A percentile compares a stretch with the other conserved stretches of the same genome.
phyloP scores from a whole-genome alignment of 352 stramenopile species.

The Globisporangium iwayamae region DNA sequence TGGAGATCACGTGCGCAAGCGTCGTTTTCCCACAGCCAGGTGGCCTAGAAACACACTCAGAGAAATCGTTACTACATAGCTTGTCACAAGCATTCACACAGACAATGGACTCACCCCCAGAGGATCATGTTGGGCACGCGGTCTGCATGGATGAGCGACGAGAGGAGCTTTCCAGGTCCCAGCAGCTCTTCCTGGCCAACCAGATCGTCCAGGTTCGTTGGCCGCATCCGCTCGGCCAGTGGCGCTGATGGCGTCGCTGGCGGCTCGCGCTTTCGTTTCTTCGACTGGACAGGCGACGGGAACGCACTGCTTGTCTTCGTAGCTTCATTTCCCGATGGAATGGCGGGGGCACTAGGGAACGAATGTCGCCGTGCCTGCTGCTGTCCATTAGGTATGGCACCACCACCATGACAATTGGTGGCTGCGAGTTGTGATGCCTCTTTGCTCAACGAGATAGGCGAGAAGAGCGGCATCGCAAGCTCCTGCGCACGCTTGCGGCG shows the following conservation, averaged over 20 bases:
- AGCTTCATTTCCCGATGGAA: not conserved
- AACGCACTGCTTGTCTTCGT: not conserved
- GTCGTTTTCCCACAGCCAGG: constrained; percentile 88
- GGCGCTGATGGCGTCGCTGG: constrained; percentile 31
- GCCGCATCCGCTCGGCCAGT: constrained; percentile 76
- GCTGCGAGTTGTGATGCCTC: not conserved
- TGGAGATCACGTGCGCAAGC: constrained; percentile 72
- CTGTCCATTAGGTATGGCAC: not conserved
- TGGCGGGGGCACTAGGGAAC: not conserved
- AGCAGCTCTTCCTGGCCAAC: constrained; percentile 71
- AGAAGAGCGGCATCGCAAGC: constrained; percentile 15
- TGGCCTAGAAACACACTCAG: constrained; percentile 29
- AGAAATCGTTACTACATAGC: not conserved
- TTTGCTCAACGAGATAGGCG: not conserved
- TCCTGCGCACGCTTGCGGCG: constrained; percentile 14
- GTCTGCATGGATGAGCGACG: constrained; percentile 58
- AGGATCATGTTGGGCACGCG: constrained; percentile 85
- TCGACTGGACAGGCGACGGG: constrained; percentile 20
- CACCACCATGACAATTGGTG: not conserved
- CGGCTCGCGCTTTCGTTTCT: constrained; percentile 50
- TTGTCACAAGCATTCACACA: not conserved
- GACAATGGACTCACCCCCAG: constrained; percentile 49
- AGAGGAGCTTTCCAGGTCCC: constrained; percentile 52
- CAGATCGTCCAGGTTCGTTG: constrained; percentile 51
- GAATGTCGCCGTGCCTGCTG: constrained; percentile 15